Evolutionary conservation across 1,139 yeast genomes (phyloP), one percentile per base, ranked within the genome.

Genomic region (Lodderomyces jiufengensis): DNA sequence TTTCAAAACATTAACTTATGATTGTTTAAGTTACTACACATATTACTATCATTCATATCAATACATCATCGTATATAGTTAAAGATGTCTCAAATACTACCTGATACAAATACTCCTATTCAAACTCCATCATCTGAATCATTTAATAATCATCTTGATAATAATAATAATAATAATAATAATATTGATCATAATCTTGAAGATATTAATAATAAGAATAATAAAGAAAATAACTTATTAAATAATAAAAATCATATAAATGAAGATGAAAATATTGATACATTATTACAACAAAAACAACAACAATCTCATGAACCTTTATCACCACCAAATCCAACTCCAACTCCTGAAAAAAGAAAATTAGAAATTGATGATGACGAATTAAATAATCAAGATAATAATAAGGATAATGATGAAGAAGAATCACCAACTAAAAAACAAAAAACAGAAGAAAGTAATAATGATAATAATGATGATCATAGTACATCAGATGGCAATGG

Each of bases 261-360:
- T 4, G 32, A 29, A 9, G 26, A 22, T 8, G 24, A 22, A 6
- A 29, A 29, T 3, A 29, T 22, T 9, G 32, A 29, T 12, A 8
- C 5, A 4, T 29, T 20, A 6, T 14, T 22, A 7, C 13, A 8
- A 29, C 11, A 26, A 20, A 34, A 33, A 30, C 37, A 32, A 22
- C 14, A 18, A 14, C 35, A 21, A 33, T 31, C 30, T 44, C 45
- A 27, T 43, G 54, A 63, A 43, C 74, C 73, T 4, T 63, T 68
- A 33, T 65, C 71, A 29, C 73, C 74, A 3, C 74, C 74, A 5
- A 63, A 65, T 38, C 73, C 73, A 3, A 61, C 70, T 4, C 74
- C 73, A 7, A 57, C 66, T 32, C 73, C 73, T 0, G 69, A 62
- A 38, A 64, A 65, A 46, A 64, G 61, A 40, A 55, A 50, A 43